Conservation (phyloP, 495 filamentous ascomycete genomes). For the Trichocladium antarcticum region DNA sequence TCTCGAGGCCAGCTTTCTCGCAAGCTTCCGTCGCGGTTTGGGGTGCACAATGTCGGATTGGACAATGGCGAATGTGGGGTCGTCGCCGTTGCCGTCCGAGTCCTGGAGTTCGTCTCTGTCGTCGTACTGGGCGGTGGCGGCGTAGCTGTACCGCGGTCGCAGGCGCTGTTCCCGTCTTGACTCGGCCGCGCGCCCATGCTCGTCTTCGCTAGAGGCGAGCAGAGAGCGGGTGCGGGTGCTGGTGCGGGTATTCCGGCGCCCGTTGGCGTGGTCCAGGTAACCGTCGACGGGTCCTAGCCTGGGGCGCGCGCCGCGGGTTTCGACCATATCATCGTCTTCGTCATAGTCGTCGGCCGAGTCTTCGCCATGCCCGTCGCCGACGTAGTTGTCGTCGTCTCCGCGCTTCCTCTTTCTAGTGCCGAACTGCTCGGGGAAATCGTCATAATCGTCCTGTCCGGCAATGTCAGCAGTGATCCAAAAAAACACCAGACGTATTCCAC, state of each 20-base stretch:
- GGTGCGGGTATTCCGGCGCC: slow-evolving; percentile 13
- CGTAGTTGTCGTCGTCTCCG: slow-evolving; percentile 9
- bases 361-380: slow-evolving; percentile 19
- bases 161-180: slow-evolving; percentile 1
- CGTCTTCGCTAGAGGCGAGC: slow-evolving; percentile 16
- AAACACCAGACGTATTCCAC: neutral
- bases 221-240: slow-evolving; percentile 18
- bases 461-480: neutral
- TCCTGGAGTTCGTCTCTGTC: slow-evolving; percentile 38
- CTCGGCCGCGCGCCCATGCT: neutral
- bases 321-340: slow-evolving; percentile 12
- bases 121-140: slow-evolving; percentile 16
- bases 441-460: neutral
- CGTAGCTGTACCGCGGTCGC: slow-evolving; percentile 1
- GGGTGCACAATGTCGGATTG: slow-evolving; percentile 30
- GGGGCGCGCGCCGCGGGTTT: neutral
- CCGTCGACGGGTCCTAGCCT: neutral
- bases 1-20: neutral
- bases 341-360: slow-evolving; percentile 13
- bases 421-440: slow-evolving; percentile 6
- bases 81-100: slow-evolving; percentile 23
- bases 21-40: neutral
- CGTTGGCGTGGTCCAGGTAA: neutral
- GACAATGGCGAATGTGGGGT: slow-evolving; percentile 25
- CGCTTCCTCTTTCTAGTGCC: slow-evolving; percentile 18